Conservation (phyloP, 306 rosid genomes). For the Vigna trinervia region DNA sequence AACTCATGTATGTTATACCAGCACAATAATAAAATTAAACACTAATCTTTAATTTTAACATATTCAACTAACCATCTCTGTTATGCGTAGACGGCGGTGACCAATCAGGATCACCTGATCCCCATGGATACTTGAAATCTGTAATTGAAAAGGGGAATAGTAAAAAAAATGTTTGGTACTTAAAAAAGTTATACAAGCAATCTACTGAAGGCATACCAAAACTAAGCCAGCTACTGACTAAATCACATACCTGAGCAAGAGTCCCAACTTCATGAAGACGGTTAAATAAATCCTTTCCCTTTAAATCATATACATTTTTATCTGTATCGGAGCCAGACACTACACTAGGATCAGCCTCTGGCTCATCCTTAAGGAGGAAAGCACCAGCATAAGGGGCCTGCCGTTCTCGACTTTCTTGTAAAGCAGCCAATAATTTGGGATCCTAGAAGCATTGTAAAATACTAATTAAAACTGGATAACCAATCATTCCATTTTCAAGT, state of each 20-base stretch:
- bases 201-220: slow-evolving; percentile 21
- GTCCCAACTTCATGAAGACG: slow-evolving; percentile 99
- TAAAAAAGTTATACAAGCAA: slow-evolving; percentile 22
- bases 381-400: slow-evolving; percentile 99
- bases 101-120: slow-evolving; percentile 95
- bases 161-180: slow-evolving; percentile 1
- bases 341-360: slow-evolving; percentile 75
- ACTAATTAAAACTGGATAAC: slow-evolving; percentile 28
- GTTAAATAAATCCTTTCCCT: slow-evolving; percentile 84
- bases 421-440: slow-evolving; percentile 88
- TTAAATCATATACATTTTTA: slow-evolving; percentile 69
- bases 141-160: slow-evolving; percentile 30
- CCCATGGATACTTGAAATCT: slow-evolving; percentile 98
- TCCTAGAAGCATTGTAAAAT: slow-evolving; percentile 64
- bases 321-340: slow-evolving; percentile 81
- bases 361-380: slow-evolving; percentile 92
- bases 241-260: slow-evolving; percentile 83
- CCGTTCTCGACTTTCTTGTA: slow-evolving; percentile 86
- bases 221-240: slow-evolving; percentile 21
- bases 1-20: slow-evolving; percentile 15
- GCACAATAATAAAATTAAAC: slow-evolving; percentile 32
- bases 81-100: slow-evolving; percentile 89
- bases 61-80: slow-evolving; percentile 82
- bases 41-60: slow-evolving; percentile 31
- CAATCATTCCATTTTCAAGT: slow-evolving; percentile 21